Evolutionary conservation across 2,329 filamentous ascomycete genomes (phyloP).

Genomic region (Huntiella savannae): DNA sequence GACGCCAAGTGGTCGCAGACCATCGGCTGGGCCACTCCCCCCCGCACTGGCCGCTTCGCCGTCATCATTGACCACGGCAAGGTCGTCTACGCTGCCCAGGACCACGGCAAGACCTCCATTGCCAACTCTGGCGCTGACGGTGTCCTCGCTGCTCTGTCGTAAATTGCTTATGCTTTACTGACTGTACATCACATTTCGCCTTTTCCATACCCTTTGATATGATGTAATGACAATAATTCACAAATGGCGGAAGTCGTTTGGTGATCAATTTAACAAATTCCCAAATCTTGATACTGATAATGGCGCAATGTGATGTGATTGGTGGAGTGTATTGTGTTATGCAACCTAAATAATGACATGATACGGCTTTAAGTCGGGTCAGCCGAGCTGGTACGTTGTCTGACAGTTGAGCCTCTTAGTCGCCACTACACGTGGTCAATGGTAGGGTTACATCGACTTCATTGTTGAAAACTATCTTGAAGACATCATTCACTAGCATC

Average conservation of each 20-base stretch:
- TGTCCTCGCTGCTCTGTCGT: slow-evolving; percentile 34
- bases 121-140: slow-evolving; percentile 33
- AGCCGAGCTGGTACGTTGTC: too few relatives aligned
- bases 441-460: too few relatives aligned
- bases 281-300: too few relatives aligned
- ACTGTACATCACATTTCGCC: not conserved
- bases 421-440: too few relatives aligned
- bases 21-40: slow-evolving; percentile 58
- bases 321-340: too few relatives aligned
- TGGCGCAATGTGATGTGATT: too few relatives aligned
- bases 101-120: slow-evolving; percentile 31
- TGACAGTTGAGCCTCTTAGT: too few relatives aligned
- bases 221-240: slow-evolving; percentile 1
- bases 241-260: not conserved
- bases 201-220: slow-evolving; percentile 1
- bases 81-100: slow-evolving; percentile 61
- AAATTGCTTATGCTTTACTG: slow-evolving; percentile 13
- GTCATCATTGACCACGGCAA: slow-evolving; percentile 70
- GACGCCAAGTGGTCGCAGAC: slow-evolving; percentile 53
- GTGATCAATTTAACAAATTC: too few relatives aligned
- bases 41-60: slow-evolving; percentile 61
- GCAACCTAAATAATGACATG: too few relatives aligned
- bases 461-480: too few relatives aligned
- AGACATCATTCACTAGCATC: too few relatives aligned
- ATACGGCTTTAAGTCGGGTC: too few relatives aligned